Percentiles rank a stretch among this genome's conserved stretches.
These are phyloP conservation scores for Plasmodium billcollinsi DNA, from an alignment of 169 alveolate species.

Conservation along the genomic window DNA sequence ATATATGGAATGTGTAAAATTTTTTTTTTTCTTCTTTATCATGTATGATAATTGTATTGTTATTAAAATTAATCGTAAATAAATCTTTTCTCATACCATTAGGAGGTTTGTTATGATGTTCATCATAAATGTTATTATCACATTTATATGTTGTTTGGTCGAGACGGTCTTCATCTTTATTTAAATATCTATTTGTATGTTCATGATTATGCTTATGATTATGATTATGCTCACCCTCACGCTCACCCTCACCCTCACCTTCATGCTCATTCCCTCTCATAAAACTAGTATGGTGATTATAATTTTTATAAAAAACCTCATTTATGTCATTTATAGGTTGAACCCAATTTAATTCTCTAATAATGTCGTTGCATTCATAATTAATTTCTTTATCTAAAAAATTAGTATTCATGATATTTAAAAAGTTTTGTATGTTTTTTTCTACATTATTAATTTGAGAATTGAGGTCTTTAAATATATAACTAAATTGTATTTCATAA, in stretches of 20 bases:
- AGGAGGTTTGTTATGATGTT: background rate
- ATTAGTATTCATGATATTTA: slow-evolving; percentile 11
- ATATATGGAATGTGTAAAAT: slow-evolving; percentile 26
- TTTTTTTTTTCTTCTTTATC: background rate
- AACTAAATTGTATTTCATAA: slow-evolving; percentile 31
- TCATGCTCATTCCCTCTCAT: no score
- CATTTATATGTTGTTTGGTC: no score
- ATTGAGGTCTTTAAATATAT: slow-evolving; percentile 14
- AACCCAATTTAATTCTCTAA: background rate
- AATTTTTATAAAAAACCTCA: background rate
- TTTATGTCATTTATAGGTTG: slow-evolving; percentile 11
- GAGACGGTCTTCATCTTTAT: no score
- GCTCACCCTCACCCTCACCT: no score
- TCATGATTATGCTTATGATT: no score
- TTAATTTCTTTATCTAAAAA: background rate
- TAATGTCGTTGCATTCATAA: background rate
- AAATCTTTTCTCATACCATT: background rate
- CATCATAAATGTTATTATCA: background rate
- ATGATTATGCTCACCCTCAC: no score
- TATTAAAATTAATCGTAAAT: background rate
- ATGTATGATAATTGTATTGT: background rate
- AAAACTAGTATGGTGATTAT: no score
- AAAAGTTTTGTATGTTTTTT: slow-evolving; percentile 14
- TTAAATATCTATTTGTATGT: no score
- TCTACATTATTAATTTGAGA: slow-evolving; percentile 11